Percentiles rank a stretch among this genome's conserved stretches.
Evolutionary conservation across 73 alveolate genomes (phyloP).

Genomic region (Symbiodinium pilosum): DNA sequence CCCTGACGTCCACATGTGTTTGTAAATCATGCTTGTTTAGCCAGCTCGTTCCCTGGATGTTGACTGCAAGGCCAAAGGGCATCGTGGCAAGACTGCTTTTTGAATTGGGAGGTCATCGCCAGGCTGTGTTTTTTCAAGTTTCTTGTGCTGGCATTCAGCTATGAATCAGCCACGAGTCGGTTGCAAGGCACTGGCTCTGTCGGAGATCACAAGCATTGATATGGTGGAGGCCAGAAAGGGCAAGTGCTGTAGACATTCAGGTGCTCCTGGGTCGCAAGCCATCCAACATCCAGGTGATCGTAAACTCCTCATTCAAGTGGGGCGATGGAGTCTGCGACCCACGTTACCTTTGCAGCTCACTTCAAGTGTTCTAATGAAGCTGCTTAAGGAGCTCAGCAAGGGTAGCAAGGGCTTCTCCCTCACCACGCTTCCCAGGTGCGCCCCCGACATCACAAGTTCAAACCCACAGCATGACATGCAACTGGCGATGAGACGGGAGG

Average conservation of each 20-base stretch:
- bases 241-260: not conserved
- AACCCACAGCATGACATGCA: not conserved
- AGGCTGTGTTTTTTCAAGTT: not conserved
- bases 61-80: constrained; percentile 51
- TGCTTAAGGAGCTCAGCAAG: not conserved
- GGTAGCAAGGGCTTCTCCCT: too few species aligned
- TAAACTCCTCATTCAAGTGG: constrained; percentile 89
- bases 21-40: not conserved
- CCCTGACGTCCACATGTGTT: not conserved
- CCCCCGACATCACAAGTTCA: not conserved
- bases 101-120: constrained; percentile 92
- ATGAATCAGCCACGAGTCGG: not conserved
- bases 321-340: constrained; percentile 15
- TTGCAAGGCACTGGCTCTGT: not conserved
- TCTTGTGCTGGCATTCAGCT: too few species aligned
- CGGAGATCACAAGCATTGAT: constrained; percentile 72
- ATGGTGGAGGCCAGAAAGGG: constrained; percentile 39
- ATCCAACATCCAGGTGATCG: constrained; percentile 37
- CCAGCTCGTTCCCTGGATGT: not conserved
- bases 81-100: constrained; percentile 92
- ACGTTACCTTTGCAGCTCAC: not conserved
- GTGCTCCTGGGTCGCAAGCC: not conserved
- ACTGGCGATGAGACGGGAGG: not conserved
- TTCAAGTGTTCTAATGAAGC: not conserved
- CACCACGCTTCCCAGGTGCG: not conserved